These are phyloP conservation scores for Diaporthe citri DNA, from an alignment of 2,329 filamentous ascomycete genomes.

Conservation along the genomic window DNA sequence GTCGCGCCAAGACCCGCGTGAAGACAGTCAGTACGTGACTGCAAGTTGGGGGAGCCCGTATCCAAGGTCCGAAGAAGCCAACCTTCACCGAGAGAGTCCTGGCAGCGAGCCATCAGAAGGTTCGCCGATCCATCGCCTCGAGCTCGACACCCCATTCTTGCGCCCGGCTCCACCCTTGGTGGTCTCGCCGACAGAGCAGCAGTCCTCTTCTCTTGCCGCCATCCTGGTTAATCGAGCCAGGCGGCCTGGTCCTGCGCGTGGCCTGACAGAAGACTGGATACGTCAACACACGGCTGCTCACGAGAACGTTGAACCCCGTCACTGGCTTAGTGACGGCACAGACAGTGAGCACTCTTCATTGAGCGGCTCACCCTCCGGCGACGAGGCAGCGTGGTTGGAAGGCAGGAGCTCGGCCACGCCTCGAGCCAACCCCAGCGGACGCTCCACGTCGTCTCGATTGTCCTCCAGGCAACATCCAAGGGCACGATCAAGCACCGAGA, in stretches of 20 bases:
- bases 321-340: conserved; percentile 87
- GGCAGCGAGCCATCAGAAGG: conserved; percentile 72
- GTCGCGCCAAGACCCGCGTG: conserved; percentile 46
- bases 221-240: conserved; percentile 74
- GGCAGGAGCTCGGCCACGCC: conserved; percentile 63
- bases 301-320: conserved; percentile 76
- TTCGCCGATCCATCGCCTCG: conserved; percentile 71
- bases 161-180: conserved; percentile 64
- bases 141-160: conserved; percentile 73
- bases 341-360: conserved; percentile 82
- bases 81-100: conserved; percentile 64
- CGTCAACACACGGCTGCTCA: conserved; percentile 83
- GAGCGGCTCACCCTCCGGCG: conserved; percentile 72
- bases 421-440: conserved; percentile 50
- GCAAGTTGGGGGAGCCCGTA: conserved; percentile 96
- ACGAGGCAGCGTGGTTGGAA: conserved; percentile 62
- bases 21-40: conserved; percentile 68
- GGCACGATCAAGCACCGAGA: conserved; percentile 68
- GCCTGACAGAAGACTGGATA: conserved; percentile 88
- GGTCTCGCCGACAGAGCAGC: conserved; percentile 52
- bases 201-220: conserved; percentile 57
- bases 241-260: conserved; percentile 62
- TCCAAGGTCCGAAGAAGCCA: conserved; percentile 70
- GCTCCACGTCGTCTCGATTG: conserved; percentile 47
- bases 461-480: conserved; percentile 56